Conservation (phyloP, 2,329 filamentous ascomycete genomes). For the Aspergillus costaricaensis region DNA sequence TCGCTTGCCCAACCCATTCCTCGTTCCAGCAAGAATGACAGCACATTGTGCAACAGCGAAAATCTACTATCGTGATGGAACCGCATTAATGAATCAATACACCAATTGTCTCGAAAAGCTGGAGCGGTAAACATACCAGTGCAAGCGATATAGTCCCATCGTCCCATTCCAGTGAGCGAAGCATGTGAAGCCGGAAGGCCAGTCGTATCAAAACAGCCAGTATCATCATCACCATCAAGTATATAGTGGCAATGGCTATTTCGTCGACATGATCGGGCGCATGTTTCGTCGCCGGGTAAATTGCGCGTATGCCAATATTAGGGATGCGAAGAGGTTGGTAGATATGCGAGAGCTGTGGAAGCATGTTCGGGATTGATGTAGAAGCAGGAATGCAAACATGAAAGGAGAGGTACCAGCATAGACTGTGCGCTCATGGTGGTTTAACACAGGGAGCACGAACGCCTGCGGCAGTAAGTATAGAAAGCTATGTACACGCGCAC, state of each 20-base stretch:
- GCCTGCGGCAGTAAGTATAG: background rate
- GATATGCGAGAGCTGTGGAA: background rate
- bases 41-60: background rate
- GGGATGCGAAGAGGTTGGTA: background rate
- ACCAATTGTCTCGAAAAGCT: background rate
- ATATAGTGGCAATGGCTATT: background rate
- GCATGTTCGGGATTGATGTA: background rate
- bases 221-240: constrained; percentile 4
- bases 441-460: background rate
- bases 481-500: background rate
- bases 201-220: background rate
- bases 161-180: constrained; percentile 1
- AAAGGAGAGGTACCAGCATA: too few relatives aligned
- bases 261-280: background rate
- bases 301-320: background rate
- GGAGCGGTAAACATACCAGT: background rate
- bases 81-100: background rate
- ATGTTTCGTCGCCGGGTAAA: background rate
- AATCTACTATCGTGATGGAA: background rate
- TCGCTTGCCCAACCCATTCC: background rate
- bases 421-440: too few relatives aligned
- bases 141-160: background rate
- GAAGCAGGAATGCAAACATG: too few relatives aligned
- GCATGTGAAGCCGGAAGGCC: background rate
- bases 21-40: background rate